Evolutionary conservation across 2,329 filamentous ascomycete genomes (phyloP).

Genomic region (Cytospora mali): DNA sequence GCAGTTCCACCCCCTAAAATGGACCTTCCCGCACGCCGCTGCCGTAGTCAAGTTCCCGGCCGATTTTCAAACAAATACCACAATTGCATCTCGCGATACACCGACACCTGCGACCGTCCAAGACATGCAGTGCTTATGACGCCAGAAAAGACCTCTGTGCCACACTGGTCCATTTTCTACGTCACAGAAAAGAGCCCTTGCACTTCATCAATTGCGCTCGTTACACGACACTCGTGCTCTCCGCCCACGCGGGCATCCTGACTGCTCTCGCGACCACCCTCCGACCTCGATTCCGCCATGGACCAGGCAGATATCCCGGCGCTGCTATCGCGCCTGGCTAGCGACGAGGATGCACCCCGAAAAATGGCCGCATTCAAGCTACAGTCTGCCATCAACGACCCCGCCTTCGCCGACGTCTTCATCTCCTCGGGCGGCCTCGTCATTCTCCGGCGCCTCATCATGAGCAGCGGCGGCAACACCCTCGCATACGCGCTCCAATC

Average conservation of each 20-base stretch:
- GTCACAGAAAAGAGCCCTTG: conserved; percentile 23
- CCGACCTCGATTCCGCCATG: conserved; percentile 45
- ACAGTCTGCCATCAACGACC: conserved; percentile 92
- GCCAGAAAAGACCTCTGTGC: conserved; percentile 17
- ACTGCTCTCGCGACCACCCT: conserved; percentile 3
- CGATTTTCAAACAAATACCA: background rate
- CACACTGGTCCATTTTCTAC: conserved; percentile 17
- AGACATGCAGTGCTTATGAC: conserved; percentile 29
- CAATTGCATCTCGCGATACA: conserved; percentile 24
- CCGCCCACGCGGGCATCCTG: conserved; percentile 5
- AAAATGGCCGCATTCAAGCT: conserved; percentile 99
- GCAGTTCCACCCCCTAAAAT: conserved; percentile 2
- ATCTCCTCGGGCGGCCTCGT: conserved; percentile 85
- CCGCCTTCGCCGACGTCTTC: conserved; percentile 94
- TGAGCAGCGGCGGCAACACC: conserved; percentile 88
- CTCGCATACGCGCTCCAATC: conserved; percentile 93
- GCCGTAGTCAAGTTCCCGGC: background rate
- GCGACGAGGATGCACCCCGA: conserved; percentile 83
- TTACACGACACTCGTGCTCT: conserved; percentile 25
- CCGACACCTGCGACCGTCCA: conserved; percentile 11
- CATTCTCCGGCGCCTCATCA: conserved; percentile 78
- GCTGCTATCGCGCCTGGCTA: conserved; percentile 64
- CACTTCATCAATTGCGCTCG: conserved; percentile 16
- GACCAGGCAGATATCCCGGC: conserved; percentile 69
- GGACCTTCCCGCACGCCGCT: background rate